Conservation (phyloP, 2,329 filamentous ascomycete genomes). For the Trichophyton schoenleinii region DNA sequence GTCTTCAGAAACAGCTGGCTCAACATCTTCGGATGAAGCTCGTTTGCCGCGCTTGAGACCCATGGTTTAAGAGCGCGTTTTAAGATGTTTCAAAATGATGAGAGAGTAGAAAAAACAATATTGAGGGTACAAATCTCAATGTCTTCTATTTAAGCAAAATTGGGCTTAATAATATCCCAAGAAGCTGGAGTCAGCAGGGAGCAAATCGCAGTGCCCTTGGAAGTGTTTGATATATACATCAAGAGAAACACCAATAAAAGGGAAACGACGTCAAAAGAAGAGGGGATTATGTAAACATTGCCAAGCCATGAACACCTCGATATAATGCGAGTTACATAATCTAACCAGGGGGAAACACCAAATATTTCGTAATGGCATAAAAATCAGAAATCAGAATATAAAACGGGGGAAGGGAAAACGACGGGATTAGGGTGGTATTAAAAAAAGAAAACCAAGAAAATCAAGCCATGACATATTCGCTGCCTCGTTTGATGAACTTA, state of each 20-base stretch:
- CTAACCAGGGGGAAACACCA: not conserved
- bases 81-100: not conserved
- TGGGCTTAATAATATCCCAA: not conserved
- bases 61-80: not conserved
- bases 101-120: not conserved
- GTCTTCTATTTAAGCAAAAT: not conserved
- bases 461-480: constrained; percentile 71
- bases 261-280: not conserved
- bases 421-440: not conserved
- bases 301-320: constrained; percentile 3
- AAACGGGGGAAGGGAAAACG: not conserved
- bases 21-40: not conserved
- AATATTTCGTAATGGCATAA: not conserved
- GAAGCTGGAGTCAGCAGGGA: not conserved
- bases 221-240: constrained; percentile 1
- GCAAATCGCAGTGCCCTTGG: not conserved
- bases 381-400: not conserved
- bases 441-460: no score
- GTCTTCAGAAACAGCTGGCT: not conserved
- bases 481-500: constrained; percentile 93
- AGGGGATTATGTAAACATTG: constrained; percentile 3
- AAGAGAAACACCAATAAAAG: not conserved
- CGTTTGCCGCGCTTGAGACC: not conserved
- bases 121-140: not conserved
- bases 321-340: constrained; percentile 4